phyloP scores from a whole-genome alignment of 2,329 filamentous ascomycete genomes.

The Setomelanomma holmii region DNA sequence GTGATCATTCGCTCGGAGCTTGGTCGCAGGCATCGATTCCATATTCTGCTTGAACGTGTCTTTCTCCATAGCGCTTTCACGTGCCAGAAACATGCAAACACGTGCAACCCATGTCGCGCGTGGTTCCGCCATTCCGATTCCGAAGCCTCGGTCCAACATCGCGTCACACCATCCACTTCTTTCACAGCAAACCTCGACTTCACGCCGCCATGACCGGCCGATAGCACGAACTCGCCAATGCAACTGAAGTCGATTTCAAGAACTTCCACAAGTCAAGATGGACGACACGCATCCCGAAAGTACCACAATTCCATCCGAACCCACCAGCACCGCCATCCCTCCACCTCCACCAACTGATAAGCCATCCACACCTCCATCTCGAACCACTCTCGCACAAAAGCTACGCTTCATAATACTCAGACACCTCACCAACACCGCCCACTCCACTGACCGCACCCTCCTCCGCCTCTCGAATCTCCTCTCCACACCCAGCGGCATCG shows the following conservation, averaged over 20 bases:
- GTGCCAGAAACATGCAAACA: no score
- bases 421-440: conserved; percentile 24
- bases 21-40: no score
- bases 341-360: conserved; percentile 14
- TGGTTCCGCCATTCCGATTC: conserved; percentile 1
- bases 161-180: neutral
- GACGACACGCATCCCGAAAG: conserved; percentile 22
- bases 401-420: conserved; percentile 25
- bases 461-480: conserved; percentile 46
- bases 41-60: no score
- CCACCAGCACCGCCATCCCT: conserved; percentile 4
- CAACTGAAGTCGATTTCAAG: neutral
- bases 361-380: conserved; percentile 11
- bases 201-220: neutral
- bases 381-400: conserved; percentile 16
- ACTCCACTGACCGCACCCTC: conserved; percentile 40
- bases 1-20: no score
- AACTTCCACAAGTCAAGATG: conserved; percentile 11
- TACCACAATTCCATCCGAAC: conserved; percentile 31
- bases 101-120: neutral
- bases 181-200: neutral
- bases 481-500: conserved; percentile 49
- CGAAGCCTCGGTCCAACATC: conserved; percentile 4
- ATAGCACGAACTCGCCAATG: neutral
- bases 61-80: no score